A percentile compares a stretch with the other conserved stretches of the same genome.
These are phyloP conservation scores for Penstemon barbatus DNA, from an alignment of 257 asterid genomes.

Conservation along the genomic window DNA sequence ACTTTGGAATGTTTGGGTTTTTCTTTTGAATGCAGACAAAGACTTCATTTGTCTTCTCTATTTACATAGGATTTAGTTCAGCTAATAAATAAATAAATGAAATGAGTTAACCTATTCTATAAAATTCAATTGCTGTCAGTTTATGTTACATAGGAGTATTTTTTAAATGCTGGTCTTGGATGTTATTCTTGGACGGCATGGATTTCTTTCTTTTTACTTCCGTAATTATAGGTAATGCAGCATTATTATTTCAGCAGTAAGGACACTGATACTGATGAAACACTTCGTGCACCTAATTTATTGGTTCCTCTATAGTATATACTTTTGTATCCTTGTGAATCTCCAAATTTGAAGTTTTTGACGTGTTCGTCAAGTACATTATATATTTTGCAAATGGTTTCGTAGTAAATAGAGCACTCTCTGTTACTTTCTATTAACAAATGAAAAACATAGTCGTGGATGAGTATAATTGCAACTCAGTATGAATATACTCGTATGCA, in stretches of 20 bases:
- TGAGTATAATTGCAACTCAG: not conserved
- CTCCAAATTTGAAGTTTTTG: too few relatives aligned
- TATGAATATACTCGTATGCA: not conserved
- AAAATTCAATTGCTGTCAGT: not conserved
- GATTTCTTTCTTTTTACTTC: not conserved
- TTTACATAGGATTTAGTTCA: not conserved
- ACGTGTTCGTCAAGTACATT: not conserved
- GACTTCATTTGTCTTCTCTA: slow-evolving; percentile 1
- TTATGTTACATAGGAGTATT: slow-evolving; percentile 18
- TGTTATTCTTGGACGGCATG: slow-evolving; percentile 6
- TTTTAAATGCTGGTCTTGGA: slow-evolving; percentile 10
- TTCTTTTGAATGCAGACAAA: slow-evolving; percentile 26
- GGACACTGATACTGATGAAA: not conserved
- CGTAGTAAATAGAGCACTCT: not conserved
- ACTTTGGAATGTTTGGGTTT: not conserved
- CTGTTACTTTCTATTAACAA: not conserved
- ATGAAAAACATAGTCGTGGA: not conserved
- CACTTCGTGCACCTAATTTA: not conserved
- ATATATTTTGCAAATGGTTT: not conserved
- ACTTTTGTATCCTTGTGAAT: too few relatives aligned
- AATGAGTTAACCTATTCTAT: not conserved
- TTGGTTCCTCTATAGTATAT: not conserved
- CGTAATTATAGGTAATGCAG: slow-evolving; percentile 4
- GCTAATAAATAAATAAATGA: not conserved
- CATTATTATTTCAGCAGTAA: not conserved